Percentiles rank a stretch among this genome's conserved stretches.
Conservation (phyloP, 495 filamentous ascomycete genomes). For the Umbilicaria muhlenbergii region DNA sequence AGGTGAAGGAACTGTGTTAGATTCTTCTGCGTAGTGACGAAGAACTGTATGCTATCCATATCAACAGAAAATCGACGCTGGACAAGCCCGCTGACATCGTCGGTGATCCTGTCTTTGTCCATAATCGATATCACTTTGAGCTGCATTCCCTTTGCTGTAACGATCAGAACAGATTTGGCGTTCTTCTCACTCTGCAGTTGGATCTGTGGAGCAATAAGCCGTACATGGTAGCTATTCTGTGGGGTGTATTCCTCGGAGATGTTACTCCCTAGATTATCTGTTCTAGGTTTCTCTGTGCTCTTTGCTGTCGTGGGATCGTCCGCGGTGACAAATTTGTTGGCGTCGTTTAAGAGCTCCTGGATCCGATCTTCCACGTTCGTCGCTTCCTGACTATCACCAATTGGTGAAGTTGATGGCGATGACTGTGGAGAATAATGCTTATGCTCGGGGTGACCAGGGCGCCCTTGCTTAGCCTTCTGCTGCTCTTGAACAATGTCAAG, state of each 20-base stretch:
- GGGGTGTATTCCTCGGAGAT: conserved; percentile 84
- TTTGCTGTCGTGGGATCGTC: conserved; percentile 34
- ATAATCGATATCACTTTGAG: conserved; percentile 93
- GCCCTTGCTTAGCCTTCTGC: conserved; percentile 42
- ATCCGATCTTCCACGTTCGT: conserved; percentile 71
- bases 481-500: conserved; percentile 94
- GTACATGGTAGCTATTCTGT: conserved; percentile 85
- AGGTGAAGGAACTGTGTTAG: conserved; percentile 75
- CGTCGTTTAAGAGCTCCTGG: conserved; percentile 71
- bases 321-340: conserved; percentile 64
- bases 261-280: conserved; percentile 46
- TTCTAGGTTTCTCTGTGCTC: conserved; percentile 17
- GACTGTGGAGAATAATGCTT: conserved; percentile 19
- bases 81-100: conserved; percentile 87
- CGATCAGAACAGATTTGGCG: conserved; percentile 76
- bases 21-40: conserved; percentile 83
- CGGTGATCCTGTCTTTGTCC: conserved; percentile 82
- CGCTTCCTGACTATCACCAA: conserved; percentile 37
- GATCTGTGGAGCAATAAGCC: conserved; percentile 91
- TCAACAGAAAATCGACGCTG: conserved; percentile 85
- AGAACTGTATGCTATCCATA: conserved; percentile 95
- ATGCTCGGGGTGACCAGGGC: conserved; percentile 12
- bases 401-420: conserved; percentile 20
- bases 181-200: conserved; percentile 98
- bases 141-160: conserved; percentile 92